Base-by-base conservation (phyloP, 129 eudicot genomes). In the Helianthus tuberosus region DNA sequence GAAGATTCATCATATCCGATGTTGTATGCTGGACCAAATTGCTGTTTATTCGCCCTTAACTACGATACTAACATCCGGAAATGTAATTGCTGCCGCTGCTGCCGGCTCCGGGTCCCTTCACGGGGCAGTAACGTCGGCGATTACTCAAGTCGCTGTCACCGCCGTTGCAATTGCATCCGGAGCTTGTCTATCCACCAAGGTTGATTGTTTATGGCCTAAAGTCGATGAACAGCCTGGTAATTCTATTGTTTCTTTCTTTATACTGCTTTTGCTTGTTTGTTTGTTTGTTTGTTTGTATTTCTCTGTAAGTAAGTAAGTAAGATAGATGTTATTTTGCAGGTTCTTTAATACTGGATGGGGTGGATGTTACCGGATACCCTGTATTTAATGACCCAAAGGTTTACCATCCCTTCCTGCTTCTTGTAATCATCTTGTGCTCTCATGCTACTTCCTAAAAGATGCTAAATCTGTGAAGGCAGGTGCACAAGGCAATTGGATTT, bases 101-200 rank as follows among this genome's bases (percentile, higher is more conserved):
- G 92, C 82, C 1, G 80, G 89, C 7, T 81, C 94, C 27, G 79
- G 87, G 41, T 46, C 89, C 23, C 84, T 77, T 55, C 96, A 90
- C 32, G 97, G 91, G 14, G 97, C 98, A 14, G 98, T 93, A 17
- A 72, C 89, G 8, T 87, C 89, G 15, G 92, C 97, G 23, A 93
- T 93, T 23, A 90, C 96, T 4, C 97, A 93, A 58, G 93, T 93
- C 54, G 98, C 96, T 0, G 98, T 93, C 60, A 90, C 96, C 11
- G 98, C 97, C 20, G 87, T 93, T 35, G 96, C 97, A 2, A 90
- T 93, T 77, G 98, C 97, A 11, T 93, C 98, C 3, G 96, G 97
- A 0, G 98, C 98, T 73, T 93, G 98, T 68, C 86, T 93, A 38
- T 90, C 98, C 14, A 93, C 98, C 6, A 90, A 90, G 78, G 88